These are phyloP conservation scores for Penicillium olsonii DNA, from an alignment of 2,329 filamentous ascomycete genomes.

Conservation along the genomic window DNA sequence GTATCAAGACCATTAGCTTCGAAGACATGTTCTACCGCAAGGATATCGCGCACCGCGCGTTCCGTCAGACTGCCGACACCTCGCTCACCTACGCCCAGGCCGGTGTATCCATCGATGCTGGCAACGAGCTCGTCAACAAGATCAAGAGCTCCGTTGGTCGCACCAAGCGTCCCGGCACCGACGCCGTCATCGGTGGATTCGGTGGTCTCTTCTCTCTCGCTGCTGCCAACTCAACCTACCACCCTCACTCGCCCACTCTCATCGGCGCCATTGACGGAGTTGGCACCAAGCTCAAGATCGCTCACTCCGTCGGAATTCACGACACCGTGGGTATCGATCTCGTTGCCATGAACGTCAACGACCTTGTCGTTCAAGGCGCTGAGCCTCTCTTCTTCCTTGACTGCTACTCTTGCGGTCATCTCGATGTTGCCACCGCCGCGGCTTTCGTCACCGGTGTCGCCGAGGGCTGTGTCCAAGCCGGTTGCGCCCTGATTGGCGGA, in stretches of 20 bases:
- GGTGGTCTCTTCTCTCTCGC: constrained; percentile 82
- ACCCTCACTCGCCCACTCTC: constrained; percentile 72
- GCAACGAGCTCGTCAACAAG: constrained; percentile 85
- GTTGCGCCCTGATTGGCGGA: constrained; percentile 90
- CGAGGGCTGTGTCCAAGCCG: constrained; percentile 78
- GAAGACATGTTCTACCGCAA: constrained; percentile 88
- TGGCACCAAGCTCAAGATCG: constrained; percentile 95
- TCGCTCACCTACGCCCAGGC: constrained; percentile 86
- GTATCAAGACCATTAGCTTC: constrained; percentile 77
- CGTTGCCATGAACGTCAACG: constrained; percentile 99
- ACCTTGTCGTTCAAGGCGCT: constrained; percentile 92
- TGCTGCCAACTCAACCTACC: constrained; percentile 68
- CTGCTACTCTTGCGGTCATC: constrained; percentile 91
- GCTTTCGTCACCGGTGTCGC: constrained; percentile 92
- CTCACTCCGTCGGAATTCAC: constrained; percentile 85
- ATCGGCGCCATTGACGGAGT: constrained; percentile 97
- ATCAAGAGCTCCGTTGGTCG: constrained; percentile 90
- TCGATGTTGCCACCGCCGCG: constrained; percentile 75
- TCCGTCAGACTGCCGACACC: constrained; percentile 37
- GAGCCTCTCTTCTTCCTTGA: constrained; percentile 96
- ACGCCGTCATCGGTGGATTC: constrained; percentile 93
- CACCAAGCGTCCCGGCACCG: constrained; percentile 81
- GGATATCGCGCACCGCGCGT: constrained; percentile 79
- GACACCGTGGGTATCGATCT: constrained; percentile 95
- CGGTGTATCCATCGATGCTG: constrained; percentile 91